Percentiles rank a stretch among this genome's conserved stretches.
Conservation (phyloP, 2,329 filamentous ascomycete genomes). For the Septoria linicola region DNA sequence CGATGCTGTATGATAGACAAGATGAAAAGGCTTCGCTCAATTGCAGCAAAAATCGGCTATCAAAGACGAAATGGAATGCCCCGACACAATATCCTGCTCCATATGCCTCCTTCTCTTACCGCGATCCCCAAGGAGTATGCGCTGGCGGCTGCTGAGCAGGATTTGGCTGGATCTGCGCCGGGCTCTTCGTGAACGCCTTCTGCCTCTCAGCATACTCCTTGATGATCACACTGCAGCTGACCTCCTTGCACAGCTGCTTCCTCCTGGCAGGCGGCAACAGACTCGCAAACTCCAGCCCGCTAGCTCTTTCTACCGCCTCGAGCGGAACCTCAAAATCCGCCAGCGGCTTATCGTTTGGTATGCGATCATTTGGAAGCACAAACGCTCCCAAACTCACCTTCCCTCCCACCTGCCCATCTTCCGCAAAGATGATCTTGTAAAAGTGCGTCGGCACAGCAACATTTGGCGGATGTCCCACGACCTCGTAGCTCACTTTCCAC, state of each 20-base stretch:
- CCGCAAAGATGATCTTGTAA: slow-evolving; percentile 97
- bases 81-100: not conserved
- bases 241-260: slow-evolving; percentile 79
- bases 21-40: slow-evolving; percentile 8
- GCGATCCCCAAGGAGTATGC: slow-evolving; percentile 5
- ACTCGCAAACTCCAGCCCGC: slow-evolving; percentile 83
- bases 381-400: slow-evolving; percentile 90
- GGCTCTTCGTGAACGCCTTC: slow-evolving; percentile 41
- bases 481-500: slow-evolving; percentile 93
- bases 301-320: slow-evolving; percentile 87
- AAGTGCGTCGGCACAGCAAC: slow-evolving; percentile 97
- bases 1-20: not conserved
- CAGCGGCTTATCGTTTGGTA: slow-evolving; percentile 83
- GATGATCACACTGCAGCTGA: slow-evolving; percentile 78
- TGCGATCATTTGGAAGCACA: slow-evolving; percentile 86
- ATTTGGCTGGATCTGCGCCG: slow-evolving; percentile 32
- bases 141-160: slow-evolving; percentile 2
- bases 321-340: slow-evolving; percentile 92
- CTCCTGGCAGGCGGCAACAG: slow-evolving; percentile 72
- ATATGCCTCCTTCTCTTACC: not conserved
- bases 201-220: slow-evolving; percentile 70
- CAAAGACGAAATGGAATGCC: not conserved
- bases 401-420: slow-evolving; percentile 67
- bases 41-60: slow-evolving; percentile 1
- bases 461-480: slow-evolving; percentile 89